phyloP scores from a whole-genome alignment of 1,284 basidiomycete species.

The Apiotrichum gamsii region DNA sequence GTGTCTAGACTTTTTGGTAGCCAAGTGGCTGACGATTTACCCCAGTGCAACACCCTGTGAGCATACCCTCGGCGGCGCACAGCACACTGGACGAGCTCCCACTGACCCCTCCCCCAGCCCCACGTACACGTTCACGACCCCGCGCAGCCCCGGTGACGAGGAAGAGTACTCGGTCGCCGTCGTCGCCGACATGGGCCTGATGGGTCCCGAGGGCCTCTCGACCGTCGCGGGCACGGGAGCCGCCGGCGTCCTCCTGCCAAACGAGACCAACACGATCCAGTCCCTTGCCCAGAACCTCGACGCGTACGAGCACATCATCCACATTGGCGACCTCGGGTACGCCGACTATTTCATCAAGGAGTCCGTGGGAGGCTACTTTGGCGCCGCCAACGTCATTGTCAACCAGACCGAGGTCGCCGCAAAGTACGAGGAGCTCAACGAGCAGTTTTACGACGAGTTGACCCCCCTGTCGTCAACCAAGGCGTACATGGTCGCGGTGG shows the following conservation, averaged over 20 bases:
- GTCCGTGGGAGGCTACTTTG: slow-evolving; percentile 23
- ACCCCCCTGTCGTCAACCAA: slow-evolving; percentile 21
- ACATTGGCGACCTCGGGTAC: slow-evolving; percentile 30
- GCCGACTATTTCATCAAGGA: slow-evolving; percentile 34
- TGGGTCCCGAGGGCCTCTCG: slow-evolving; percentile 34
- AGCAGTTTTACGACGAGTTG: slow-evolving; percentile 38
- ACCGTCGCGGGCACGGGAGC: slow-evolving; percentile 22
- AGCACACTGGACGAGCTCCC: background rate
- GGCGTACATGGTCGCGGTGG: slow-evolving; percentile 32
- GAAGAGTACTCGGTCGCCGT: slow-evolving; percentile 22
- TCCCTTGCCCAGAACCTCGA: slow-evolving; percentile 23
- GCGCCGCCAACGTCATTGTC: slow-evolving; percentile 7
- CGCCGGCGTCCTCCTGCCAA: slow-evolving; percentile 12
- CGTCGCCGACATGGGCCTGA: slow-evolving; percentile 32
- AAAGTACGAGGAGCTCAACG: slow-evolving; percentile 31
- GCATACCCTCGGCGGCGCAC: slow-evolving; percentile 6
- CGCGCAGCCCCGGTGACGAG: slow-evolving; percentile 16
- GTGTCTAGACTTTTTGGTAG: background rate
- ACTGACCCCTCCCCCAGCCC: slow-evolving; percentile 7
- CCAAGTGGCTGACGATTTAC: too few relatives aligned
- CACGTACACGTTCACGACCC: slow-evolving; percentile 25
- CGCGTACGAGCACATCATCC: slow-evolving; percentile 25
- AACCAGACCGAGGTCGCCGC: slow-evolving; percentile 17
- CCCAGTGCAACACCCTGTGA: slow-evolving; percentile 17
- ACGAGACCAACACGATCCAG: slow-evolving; percentile 37